Evolutionary conservation across 805 yeast genomes (phyloP), one percentile per base, ranked within the genome.

Genomic region (Candida loeiensis): DNA sequence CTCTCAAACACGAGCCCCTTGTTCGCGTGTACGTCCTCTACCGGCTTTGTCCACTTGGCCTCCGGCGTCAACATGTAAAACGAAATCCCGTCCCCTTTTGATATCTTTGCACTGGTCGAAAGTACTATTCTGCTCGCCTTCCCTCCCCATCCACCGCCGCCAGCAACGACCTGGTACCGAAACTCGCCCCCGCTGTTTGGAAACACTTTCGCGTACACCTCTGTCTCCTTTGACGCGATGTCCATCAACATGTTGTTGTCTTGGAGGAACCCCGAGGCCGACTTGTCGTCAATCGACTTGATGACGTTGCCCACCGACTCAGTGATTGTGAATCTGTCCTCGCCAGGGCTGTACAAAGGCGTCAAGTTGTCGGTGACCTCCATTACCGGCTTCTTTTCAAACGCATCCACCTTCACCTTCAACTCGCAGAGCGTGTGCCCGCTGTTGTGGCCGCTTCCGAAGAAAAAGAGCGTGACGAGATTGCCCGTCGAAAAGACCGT

Each of bases 141-240:
- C 20, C 80, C 76, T 1, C 87, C 85, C 88, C 88, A 82, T 2
- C 82, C 80, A 2, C 87, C 83, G 2, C 89, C 89, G 3, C 89
- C 89, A 4, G 86, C 89, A 25, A 79, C 67, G 15, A 82, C 79
- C 51, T 76, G 74, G 54, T 63, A 74, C 39, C 70, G 62, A 3
- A 58, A 51, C 27, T 40, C 45, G 39, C 50, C 45, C 12, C 45
- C 38, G 5, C 40, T 44, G 14, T 31, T 44, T 18, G 50, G 43
- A 39, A 46, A 48, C 11, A 69, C 24, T 42, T 63, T 63, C 6
- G 63, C 71, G 43, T 55, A 69, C 1, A 71, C 71, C 44, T 64
- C 59, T 4, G 75, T 66, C 16, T 70, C 74, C 40, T 69, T 72
- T 18, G 74, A 64, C 7, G 58, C 65, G 3, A 66, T 37, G 12